Evolutionary conservation across 352 stramenopile species (phyloP), one percentile per base, ranked within the genome.

Genomic region (Pythium aquatile): DNA sequence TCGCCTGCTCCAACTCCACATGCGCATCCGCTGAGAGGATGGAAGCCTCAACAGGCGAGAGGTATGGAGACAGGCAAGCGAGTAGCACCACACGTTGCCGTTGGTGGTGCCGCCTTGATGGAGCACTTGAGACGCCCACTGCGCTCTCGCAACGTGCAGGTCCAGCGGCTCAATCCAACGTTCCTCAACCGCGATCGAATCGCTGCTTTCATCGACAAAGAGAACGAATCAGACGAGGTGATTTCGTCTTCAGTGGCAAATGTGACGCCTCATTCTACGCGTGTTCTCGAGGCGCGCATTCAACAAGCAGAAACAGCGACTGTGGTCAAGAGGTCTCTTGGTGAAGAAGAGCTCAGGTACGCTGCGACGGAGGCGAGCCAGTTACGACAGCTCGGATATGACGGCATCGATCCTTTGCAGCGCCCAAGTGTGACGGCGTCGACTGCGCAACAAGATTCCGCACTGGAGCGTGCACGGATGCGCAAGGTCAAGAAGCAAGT

Each of bases 401-500:
- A 58, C 40, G 30, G 40, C 17, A 66, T 66, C 51, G 60, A 66
- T 48, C 51, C 51, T 1, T 33, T 7, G 13, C 44, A 49, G 13
- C 28, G 26, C 6, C 40, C 37, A 3, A 55, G 32, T n/a, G 52
- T 54, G 11, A 46, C 40, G 20, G 17, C 42, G 39, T 39, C 58
- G 20, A 58, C 49, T 55, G 64, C 65, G 24, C 42, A 5, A 53
- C 58, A 68, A 26, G 63, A 73, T 49, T 72, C 70, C 20, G 66
- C 66, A 8, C 65, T 91, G 32, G 68, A 72, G 16, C 76, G 77
- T 28, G 80, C 80, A 11, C 82, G 79, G 13, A 56, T 75, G 57
- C 76, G 80, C 42, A 87, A 85, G 65, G 80, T 91, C 29, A 68
- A 60, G 60, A 91, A 91, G 58, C 83, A 91, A 52, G 69, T 91